These are phyloP conservation scores for Penicillium antarcticum DNA, from an alignment of 495 filamentous ascomycete genomes.

Conservation along the genomic window DNA sequence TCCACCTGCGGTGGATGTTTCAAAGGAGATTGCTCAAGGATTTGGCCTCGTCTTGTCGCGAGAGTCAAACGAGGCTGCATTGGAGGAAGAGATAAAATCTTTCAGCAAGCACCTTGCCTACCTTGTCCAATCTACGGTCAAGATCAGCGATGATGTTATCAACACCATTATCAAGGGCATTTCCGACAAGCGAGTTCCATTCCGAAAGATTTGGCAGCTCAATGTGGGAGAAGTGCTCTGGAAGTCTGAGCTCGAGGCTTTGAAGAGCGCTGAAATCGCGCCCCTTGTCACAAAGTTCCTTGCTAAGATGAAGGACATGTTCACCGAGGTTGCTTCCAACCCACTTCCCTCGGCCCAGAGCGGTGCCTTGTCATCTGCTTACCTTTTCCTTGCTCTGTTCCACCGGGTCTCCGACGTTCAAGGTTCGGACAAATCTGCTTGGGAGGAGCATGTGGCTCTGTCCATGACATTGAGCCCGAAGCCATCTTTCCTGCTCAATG, in stretches of 20 bases:
- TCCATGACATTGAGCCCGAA: conserved; percentile 66
- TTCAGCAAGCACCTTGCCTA: conserved; percentile 58
- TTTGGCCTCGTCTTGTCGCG: conserved; percentile 65
- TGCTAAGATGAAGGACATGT: conserved; percentile 66
- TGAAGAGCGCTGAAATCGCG: conserved; percentile 41
- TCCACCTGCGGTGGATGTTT: conserved; percentile 51
- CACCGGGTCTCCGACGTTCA: conserved; percentile 28
- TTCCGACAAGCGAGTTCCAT: conserved; percentile 73
- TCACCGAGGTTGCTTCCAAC: conserved; percentile 72
- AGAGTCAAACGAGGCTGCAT: conserved; percentile 81
- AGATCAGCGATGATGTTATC: conserved; percentile 57
- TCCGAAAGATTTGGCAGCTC: conserved; percentile 78
- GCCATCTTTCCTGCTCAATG: conserved; percentile 80
- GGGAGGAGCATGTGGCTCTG: conserved; percentile 55
- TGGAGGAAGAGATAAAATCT: conserved; percentile 69
- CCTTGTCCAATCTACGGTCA: conserved; percentile 54
- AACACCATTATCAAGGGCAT: conserved; percentile 79
- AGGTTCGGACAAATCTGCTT: conserved; percentile 30
- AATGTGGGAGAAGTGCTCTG: conserved; percentile 71
- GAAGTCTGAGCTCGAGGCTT: conserved; percentile 43
- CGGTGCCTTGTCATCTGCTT: conserved; percentile 70
- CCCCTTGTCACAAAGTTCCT: conserved; percentile 50
- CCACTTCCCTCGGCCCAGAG: conserved; percentile 70
- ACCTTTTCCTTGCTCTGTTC: conserved; percentile 65
- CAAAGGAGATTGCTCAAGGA: conserved; percentile 61